Base-by-base conservation (phyloP, 2,329 filamentous ascomycete genomes). In the Alternaria consortialis region DNA sequence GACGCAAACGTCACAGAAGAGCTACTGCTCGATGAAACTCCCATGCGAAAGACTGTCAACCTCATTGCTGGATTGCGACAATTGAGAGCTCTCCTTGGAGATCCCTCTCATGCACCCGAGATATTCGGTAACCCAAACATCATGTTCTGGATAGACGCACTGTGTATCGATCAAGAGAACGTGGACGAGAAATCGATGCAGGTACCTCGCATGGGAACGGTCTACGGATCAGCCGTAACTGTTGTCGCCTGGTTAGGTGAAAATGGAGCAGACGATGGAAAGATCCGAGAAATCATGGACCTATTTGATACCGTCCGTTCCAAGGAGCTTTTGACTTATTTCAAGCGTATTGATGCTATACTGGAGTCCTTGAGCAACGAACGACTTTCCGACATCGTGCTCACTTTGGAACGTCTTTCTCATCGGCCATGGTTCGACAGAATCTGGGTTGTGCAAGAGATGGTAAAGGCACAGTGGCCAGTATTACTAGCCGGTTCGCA, bases 1-100 rank as follows among this genome's bases (percentile, higher is more conserved):
- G n/a, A 31, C 2, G 2, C 9, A 4, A 12, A 2, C 0, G 8
- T 4, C 2, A 31, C 9, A 3, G 43, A 7, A 1, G n/a, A 32
- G 1, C 3, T 46, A 4, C 9, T 31, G 2, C 43, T 46, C 5
- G 5, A 46, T 20, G 43, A 9, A 0, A 8, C 31, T 0, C 9
- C 27, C 5, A 27, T 32, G 4, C 27, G 20, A 32, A 46, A 20
- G n/a, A 46, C 43, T 2, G 9, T 4, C 27, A 32, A 31, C 31
- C 43, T 31, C 27, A 17, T 32, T 5, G 43, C 27, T 20, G 27
- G 2, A 1, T 8, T 46, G 43, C 15, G 43, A 31, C 9, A 8
- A 8, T 4, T 46, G 5, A n/a, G 25, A 2, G 25, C 15, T 2
- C 7, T 31, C 1, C 42, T 46, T 4, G 25, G 15, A 11, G 3